A percentile compares a stretch with the other conserved stretches of the same genome.
Conservation (phyloP, 1,284 basidiomycete genomes). For the Cryptococcus floricola region DNA sequence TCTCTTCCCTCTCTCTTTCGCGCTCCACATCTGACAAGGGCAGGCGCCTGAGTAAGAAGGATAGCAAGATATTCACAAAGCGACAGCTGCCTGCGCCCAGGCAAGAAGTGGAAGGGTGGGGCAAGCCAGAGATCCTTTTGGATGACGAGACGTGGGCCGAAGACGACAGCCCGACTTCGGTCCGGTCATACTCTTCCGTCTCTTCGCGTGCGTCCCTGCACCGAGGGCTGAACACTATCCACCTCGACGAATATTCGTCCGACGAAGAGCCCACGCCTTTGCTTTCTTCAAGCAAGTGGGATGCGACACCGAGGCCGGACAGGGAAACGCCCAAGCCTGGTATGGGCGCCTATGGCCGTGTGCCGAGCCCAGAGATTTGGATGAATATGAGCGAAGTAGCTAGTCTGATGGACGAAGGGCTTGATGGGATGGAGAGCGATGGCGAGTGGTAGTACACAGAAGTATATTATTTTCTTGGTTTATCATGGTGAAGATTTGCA, state of each 20-base stretch:
- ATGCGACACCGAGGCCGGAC: background rate
- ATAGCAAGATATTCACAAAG: background rate
- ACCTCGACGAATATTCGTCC: background rate
- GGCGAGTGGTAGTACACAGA: background rate
- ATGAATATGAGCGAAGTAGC: background rate
- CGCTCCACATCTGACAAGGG: background rate
- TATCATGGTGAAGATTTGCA: background rate
- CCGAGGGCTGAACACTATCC: background rate
- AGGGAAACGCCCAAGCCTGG: background rate
- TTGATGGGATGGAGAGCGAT: conserved; percentile 2
- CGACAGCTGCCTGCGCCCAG: conserved; percentile 14
- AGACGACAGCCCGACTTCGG: background rate
- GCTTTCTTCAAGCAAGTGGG: background rate
- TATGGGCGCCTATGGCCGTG: background rate
- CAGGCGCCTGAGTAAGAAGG: background rate
- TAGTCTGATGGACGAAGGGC: conserved; percentile 12
- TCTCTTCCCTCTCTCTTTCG: background rate
- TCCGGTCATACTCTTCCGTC: background rate
- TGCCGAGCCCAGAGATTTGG: conserved; percentile 9
- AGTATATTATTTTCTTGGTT: background rate
- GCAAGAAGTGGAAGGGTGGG: conserved; percentile 33
- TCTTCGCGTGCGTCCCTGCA: background rate
- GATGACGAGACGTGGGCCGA: conserved; percentile 18
- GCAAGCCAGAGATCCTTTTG: conserved; percentile 34
- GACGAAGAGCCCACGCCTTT: background rate